Conservation (phyloP, 1,139 yeast species). For the Blastobotrys aristatus region DNA sequence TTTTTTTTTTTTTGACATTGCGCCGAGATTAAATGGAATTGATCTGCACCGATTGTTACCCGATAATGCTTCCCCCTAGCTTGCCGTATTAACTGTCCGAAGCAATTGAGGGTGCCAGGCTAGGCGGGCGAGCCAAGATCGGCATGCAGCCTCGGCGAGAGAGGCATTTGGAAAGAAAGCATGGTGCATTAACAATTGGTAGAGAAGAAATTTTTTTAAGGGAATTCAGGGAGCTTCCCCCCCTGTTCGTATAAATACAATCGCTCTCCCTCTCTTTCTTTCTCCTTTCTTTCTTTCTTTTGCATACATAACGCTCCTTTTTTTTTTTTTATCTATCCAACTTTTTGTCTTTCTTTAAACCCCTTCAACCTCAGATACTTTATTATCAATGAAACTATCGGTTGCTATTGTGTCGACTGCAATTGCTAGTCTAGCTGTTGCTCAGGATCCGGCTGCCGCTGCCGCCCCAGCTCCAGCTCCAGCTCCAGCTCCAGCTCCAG, state of each 20-base stretch:
- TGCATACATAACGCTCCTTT: background rate
- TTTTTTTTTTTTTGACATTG: no score
- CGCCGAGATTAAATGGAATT: no score
- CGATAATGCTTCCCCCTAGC: no score
- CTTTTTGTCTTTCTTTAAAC: background rate
- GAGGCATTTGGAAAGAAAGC: background rate
- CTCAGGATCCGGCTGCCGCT: background rate
- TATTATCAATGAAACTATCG: background rate
- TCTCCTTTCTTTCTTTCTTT: background rate
- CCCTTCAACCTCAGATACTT: no score
- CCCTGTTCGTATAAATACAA: background rate
- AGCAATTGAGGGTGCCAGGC: no score
- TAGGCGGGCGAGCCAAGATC: no score
- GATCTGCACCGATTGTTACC: no score
- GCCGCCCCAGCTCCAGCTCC: constrained; percentile 1
- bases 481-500: constrained; percentile 2
- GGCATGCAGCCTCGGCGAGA: background rate
- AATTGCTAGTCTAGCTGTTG: background rate
- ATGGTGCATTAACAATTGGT: no score
- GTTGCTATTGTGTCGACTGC: background rate
- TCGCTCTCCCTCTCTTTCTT: background rate
- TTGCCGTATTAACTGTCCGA: no score
- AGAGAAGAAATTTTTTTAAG: no score
- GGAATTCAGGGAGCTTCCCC: background rate
- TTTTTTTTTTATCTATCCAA: background rate